These are phyloP conservation scores for Nicotiana otophora DNA, from an alignment of 257 asterid genomes.

Conservation along the genomic window DNA sequence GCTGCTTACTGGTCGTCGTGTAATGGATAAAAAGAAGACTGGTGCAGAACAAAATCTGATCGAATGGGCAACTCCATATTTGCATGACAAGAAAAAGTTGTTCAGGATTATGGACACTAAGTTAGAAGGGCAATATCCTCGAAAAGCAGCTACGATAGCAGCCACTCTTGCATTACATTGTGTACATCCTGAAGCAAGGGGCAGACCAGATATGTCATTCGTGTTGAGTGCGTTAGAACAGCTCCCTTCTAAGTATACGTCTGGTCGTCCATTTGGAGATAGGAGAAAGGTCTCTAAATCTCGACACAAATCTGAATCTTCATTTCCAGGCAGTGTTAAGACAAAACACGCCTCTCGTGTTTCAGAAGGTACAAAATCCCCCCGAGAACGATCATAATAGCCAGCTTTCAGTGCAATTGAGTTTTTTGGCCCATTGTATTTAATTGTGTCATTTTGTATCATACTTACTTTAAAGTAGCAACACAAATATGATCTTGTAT, in stretches of 20 bases:
- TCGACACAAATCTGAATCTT: not conserved
- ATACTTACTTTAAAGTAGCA: not conserved
- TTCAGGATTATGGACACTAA: conserved; percentile 30
- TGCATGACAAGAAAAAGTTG: conserved; percentile 24
- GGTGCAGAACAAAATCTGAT: conserved; percentile 21
- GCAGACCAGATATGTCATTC: conserved; percentile 30
- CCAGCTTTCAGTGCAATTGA: not conserved
- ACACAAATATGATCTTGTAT: not conserved
- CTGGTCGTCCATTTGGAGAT: not conserved
- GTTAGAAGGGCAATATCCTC: conserved; percentile 37
- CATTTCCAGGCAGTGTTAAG: conserved; percentile 1
- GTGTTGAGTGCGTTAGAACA: conserved; percentile 24
- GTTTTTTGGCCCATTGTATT: not conserved
- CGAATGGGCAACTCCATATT: conserved; percentile 30
- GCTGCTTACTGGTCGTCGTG: conserved; percentile 33
- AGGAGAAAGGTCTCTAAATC: not conserved
- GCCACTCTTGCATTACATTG: conserved; percentile 34
- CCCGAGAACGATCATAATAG: not conserved
- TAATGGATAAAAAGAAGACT: conserved; percentile 18
- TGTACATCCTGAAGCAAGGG: conserved; percentile 22
- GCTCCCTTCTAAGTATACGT: conserved; percentile 12
- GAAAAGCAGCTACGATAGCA: conserved; percentile 24
- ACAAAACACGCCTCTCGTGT: not conserved
- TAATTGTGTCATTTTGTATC: not conserved
- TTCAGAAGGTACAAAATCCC: conserved; percentile 10